A percentile compares a stretch with the other conserved stretches of the same genome.
phyloP scores from a whole-genome alignment of 2,329 filamentous ascomycete genomes.

The Aschersonia sp. region DNA sequence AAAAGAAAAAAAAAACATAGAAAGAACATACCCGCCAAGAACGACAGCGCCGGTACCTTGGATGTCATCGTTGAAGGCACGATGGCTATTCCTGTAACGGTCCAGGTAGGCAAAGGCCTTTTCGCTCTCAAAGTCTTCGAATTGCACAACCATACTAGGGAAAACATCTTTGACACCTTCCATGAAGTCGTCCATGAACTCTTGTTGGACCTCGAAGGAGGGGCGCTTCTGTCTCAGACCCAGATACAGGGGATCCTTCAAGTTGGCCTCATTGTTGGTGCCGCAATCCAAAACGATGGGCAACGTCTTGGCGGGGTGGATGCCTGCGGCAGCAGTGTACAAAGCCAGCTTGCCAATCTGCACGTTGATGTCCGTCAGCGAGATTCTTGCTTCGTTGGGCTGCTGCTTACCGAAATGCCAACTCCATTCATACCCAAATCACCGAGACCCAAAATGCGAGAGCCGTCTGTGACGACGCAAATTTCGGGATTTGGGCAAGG shows the following conservation, averaged over 20 bases:
- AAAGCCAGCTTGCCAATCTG: slow-evolving; percentile 85
- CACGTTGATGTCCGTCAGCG: background rate
- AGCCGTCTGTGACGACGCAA: slow-evolving; percentile 92
- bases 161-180: slow-evolving; percentile 64
- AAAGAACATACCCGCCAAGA: slow-evolving; percentile 51
- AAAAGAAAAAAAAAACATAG: background rate
- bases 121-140: slow-evolving; percentile 92
- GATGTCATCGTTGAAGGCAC: slow-evolving; percentile 98
- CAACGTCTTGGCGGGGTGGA: slow-evolving; percentile 73
- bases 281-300: slow-evolving; percentile 55
- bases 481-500: slow-evolving; percentile 82
- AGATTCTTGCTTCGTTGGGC: background rate
- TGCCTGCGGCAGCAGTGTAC: slow-evolving; percentile 91
- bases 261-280: slow-evolving; percentile 51
- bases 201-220: slow-evolving; percentile 62
- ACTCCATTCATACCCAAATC: slow-evolving; percentile 96
- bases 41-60: slow-evolving; percentile 96
- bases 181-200: slow-evolving; percentile 98
- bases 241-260: slow-evolving; percentile 68
- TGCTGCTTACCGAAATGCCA: slow-evolving; percentile 67
- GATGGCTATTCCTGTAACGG: slow-evolving; percentile 76
- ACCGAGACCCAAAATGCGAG: slow-evolving; percentile 80
- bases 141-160: slow-evolving; percentile 65
- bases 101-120: slow-evolving; percentile 87
- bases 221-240: slow-evolving; percentile 77